These are phyloP conservation scores for Nakaseomyces kungkrabaensis DNA, from an alignment of 1,139 yeast species.

Conservation along the genomic window DNA sequence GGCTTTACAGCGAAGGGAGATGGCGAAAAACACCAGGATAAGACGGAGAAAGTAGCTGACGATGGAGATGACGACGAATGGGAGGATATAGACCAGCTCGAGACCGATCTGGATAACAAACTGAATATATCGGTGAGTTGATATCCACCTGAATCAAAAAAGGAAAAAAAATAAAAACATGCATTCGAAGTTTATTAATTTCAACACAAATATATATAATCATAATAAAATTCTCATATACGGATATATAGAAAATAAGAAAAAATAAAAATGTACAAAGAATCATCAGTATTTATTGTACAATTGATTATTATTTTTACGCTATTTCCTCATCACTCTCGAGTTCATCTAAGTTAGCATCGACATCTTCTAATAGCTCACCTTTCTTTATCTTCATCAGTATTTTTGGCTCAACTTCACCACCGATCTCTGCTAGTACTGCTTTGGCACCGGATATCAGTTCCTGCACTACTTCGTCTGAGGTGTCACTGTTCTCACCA, in stretches of 20 bases:
- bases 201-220: no score
- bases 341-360: constrained; percentile 27
- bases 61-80: constrained; percentile 28
- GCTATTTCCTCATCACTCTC: constrained; percentile 9
- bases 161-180: neutral
- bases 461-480: constrained; percentile 47
- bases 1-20: constrained; percentile 7
- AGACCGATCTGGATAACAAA: constrained; percentile 13
- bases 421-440: constrained; percentile 49
- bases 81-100: constrained; percentile 29
- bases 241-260: neutral
- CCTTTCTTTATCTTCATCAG: constrained; percentile 35
- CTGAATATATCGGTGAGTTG: constrained; percentile 6
- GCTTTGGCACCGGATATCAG: constrained; percentile 42
- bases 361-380: constrained; percentile 38
- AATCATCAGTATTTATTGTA: no score
- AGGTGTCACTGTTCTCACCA: constrained; percentile 26
- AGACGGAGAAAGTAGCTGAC: constrained; percentile 9
- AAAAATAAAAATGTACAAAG: neutral
- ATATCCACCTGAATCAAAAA: neutral
- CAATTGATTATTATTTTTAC: neutral
- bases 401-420: constrained; percentile 34
- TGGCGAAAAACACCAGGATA: constrained; percentile 1
- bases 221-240: neutral
- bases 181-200: neutral